These are phyloP conservation scores for Trypethelium eluteriae DNA, from an alignment of 495 filamentous ascomycete species.

Conservation along the genomic window DNA sequence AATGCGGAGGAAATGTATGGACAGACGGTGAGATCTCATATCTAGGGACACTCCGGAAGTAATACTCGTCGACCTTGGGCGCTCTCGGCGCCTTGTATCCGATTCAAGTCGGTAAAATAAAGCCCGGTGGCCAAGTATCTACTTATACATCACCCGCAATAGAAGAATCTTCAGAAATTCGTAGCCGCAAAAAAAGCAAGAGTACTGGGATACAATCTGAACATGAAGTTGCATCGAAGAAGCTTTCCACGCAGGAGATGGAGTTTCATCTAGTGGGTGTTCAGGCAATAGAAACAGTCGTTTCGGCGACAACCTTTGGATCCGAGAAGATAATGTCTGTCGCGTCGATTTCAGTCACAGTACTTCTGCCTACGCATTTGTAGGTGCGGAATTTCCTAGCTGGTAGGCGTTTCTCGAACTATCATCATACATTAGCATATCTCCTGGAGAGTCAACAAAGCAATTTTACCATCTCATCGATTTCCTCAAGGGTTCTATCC, in stretches of 20 bases:
- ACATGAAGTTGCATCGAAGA: too few species aligned
- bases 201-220: too few species aligned
- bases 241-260: background rate
- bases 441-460: slow-evolving; percentile 19
- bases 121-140: too few species aligned
- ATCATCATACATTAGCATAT: background rate
- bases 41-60: background rate
- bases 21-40: background rate
- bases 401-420: slow-evolving; percentile 41
- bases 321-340: background rate
- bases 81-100: too few species aligned
- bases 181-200: too few species aligned
- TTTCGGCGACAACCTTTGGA: slow-evolving; percentile 1
- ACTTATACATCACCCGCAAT: too few species aligned
- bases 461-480: slow-evolving; percentile 45
- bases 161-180: too few species aligned
- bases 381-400: slow-evolving; percentile 45
- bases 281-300: slow-evolving; percentile 3
- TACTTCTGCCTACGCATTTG: slow-evolving; percentile 31
- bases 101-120: too few species aligned
- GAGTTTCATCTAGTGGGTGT: background rate
- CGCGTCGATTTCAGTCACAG: background rate
- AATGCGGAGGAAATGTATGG: slow-evolving; percentile 19
- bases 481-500: slow-evolving; percentile 45
- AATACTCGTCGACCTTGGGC: too few species aligned